A percentile compares a stretch with the other conserved stretches of the same genome.
These are phyloP conservation scores for Arxiozyma slooffiae DNA, from an alignment of 1,139 yeast genomes.

Conservation along the genomic window DNA sequence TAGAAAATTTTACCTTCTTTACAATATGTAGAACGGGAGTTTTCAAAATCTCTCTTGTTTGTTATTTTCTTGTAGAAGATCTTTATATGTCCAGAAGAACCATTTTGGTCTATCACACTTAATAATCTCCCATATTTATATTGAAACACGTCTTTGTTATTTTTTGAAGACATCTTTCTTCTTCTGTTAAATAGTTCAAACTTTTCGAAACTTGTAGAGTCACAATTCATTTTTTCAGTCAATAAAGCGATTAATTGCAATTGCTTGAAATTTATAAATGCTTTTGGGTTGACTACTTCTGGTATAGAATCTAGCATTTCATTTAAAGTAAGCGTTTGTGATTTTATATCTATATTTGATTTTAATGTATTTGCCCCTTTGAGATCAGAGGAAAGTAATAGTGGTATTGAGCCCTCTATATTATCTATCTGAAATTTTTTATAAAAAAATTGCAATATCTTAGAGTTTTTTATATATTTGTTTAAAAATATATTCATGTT, in stretches of 20 bases:
- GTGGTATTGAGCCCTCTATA: neutral
- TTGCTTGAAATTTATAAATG: conserved; percentile 29
- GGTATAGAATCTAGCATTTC: neutral
- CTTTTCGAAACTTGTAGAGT: too few relatives aligned
- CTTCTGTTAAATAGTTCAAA: neutral
- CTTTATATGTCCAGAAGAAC: conserved; percentile 57
- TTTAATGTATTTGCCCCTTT: neutral
- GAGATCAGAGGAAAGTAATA: neutral
- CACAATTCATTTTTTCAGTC: conserved; percentile 16
- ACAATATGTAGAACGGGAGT: conserved; percentile 14
- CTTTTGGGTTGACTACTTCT: neutral
- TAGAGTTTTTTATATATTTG: neutral
- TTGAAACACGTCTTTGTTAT: neutral
- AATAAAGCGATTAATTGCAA: conserved; percentile 40
- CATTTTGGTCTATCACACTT: conserved; percentile 49
- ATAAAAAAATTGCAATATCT: neutral
- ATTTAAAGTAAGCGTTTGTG: neutral
- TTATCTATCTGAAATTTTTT: neutral
- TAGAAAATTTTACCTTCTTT: conserved; percentile 32
- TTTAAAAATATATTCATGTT: neutral
- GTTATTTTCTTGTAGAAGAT: conserved; percentile 35
- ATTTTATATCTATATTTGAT: neutral
- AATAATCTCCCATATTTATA: conserved; percentile 48
- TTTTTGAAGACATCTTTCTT: neutral
- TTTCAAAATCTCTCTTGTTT: conserved; percentile 24